Conservation (phyloP, 2,329 filamentous ascomycete genomes). For the Tolypocladium pustulatum region DNA sequence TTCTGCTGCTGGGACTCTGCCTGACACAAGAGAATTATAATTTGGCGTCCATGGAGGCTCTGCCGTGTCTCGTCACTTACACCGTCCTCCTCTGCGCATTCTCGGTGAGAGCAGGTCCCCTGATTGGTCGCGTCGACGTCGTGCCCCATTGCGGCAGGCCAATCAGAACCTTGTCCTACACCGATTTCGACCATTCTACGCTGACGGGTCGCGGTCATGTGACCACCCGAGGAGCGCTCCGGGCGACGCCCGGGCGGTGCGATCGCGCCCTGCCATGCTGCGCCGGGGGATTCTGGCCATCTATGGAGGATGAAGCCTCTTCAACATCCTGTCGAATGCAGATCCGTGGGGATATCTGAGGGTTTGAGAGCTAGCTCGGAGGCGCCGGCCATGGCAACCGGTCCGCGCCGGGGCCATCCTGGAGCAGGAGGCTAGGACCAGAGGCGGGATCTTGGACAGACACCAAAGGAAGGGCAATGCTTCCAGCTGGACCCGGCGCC, state of each 20-base stretch:
- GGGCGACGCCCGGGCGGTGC: neutral
- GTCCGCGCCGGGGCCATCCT: neutral
- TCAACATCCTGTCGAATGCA: neutral
- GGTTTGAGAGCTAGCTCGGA: neutral
- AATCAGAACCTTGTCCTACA: conserved; percentile 19
- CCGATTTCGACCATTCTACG: conserved; percentile 16
- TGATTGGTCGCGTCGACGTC: conserved; percentile 16
- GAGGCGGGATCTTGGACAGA: neutral
- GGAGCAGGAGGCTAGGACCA: neutral
- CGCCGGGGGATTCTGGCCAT: neutral
- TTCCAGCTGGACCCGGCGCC: neutral
- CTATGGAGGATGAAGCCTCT: neutral
- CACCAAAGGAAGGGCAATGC: neutral
- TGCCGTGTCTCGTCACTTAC: conserved; percentile 25
- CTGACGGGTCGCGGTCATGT: conserved; percentile 9
- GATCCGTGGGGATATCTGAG: neutral
- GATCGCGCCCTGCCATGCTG: neutral
- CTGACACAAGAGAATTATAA: conserved; percentile 29
- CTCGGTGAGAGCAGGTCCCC: conserved; percentile 15
- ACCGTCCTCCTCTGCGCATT: conserved; percentile 22
- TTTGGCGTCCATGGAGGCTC: conserved; percentile 24
- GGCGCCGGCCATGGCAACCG: neutral
- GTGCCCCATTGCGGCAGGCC: conserved; percentile 11
- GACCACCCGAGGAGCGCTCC: conserved; percentile 5
- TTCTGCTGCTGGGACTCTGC: conserved; percentile 21